Percentiles rank a stretch among this genome's conserved stretches.
These are phyloP conservation scores for Glomus cerebriforme DNA, from an alignment of 192 early-diverging fungal species.

Conservation along the genomic window DNA sequence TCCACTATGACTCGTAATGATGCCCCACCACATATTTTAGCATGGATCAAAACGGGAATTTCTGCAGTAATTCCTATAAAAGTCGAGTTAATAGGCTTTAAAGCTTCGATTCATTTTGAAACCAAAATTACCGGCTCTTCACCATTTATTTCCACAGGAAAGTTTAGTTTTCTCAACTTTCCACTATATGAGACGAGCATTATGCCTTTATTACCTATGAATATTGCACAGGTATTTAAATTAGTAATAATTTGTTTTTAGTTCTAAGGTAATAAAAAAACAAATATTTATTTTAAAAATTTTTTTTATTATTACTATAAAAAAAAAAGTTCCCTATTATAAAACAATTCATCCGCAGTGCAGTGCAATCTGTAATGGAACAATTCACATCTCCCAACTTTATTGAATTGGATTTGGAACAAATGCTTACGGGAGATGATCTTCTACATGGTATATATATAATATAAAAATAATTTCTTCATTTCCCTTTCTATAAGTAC, in stretches of 20 bases:
- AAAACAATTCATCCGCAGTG: neutral
- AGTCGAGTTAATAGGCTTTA: conserved; percentile 10
- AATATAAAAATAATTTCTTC: neutral
- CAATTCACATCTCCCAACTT: conserved; percentile 21
- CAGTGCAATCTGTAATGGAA: neutral
- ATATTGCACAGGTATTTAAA: conserved; percentile 17
- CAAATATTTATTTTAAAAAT: neutral
- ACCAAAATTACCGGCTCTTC: conserved; percentile 10
- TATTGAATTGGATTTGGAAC: neutral
- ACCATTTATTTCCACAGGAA: conserved; percentile 18
- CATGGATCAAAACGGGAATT: conserved; percentile 28
- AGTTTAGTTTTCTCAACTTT: conserved; percentile 16
- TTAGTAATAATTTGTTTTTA: neutral
- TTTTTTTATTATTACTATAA: neutral
- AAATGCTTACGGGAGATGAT: conserved; percentile 11
- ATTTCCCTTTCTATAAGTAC: neutral
- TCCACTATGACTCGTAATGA: neutral
- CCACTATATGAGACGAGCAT: conserved; percentile 13
- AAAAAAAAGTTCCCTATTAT: conserved; percentile 15
- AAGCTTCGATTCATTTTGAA: conserved; percentile 16
- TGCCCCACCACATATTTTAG: conserved; percentile 22
- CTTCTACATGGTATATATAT: conserved; percentile 14
- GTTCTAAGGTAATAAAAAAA: too few species aligned
- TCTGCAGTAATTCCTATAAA: conserved; percentile 16
- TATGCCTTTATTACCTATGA: conserved; percentile 16